phyloP scores from a whole-genome alignment of 2,329 filamentous ascomycete genomes.

The Epichloe sibirici region DNA sequence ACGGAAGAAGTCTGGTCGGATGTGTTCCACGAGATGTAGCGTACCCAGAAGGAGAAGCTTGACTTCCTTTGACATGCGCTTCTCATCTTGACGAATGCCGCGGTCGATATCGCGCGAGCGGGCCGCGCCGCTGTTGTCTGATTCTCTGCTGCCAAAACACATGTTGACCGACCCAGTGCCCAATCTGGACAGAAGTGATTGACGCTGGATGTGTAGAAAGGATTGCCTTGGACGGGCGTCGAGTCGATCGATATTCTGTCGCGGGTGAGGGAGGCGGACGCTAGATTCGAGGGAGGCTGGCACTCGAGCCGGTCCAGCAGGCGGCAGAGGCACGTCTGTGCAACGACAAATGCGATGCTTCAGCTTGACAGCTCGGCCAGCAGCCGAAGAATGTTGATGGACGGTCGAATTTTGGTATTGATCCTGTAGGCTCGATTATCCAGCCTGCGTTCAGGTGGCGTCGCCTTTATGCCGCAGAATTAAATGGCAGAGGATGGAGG shows the following conservation, averaged over 20 bases:
- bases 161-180: constrained; percentile 24
- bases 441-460: not conserved
- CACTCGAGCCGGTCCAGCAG: not conserved
- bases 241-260: not conserved
- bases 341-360: not conserved
- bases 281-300: not conserved
- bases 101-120: constrained; percentile 74
- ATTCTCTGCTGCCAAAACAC: constrained; percentile 51
- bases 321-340: not conserved
- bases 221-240: not conserved
- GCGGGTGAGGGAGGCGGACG: not conserved
- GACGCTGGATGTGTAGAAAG: not conserved
- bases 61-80: constrained; percentile 73
- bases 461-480: not conserved
- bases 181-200: not conserved
- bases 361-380: not conserved
- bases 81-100: constrained; percentile 75
- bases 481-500: not conserved
- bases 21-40: constrained; percentile 5
- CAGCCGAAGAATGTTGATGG: not conserved
- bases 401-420: not conserved
- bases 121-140: constrained; percentile 31
- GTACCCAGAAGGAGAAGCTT: constrained; percentile 86
- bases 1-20: not conserved
- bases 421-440: not conserved